These are phyloP conservation scores for Pseudocercospora pini-densiflorae DNA, from an alignment of 2,329 filamentous ascomycete genomes.

Conservation along the genomic window DNA sequence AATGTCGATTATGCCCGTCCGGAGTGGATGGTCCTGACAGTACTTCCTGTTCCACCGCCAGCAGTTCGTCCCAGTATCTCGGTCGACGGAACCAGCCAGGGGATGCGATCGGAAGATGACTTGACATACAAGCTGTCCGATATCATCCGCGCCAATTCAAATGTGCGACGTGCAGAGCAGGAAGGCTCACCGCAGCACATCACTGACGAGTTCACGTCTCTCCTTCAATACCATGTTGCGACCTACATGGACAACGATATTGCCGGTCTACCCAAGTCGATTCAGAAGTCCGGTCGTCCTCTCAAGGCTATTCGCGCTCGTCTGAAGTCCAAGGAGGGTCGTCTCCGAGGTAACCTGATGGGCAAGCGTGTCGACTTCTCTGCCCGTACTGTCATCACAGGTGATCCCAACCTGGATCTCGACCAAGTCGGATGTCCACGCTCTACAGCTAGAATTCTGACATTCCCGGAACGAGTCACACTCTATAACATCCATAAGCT, in stretches of 20 bases:
- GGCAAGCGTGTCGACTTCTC: conserved; percentile 99
- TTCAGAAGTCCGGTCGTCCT: conserved; percentile 96
- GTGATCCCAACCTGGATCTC: conserved; percentile 93
- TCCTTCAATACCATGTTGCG: conserved; percentile 96
- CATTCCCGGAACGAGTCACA: conserved; percentile 96
- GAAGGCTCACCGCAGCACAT: conserved; percentile 94
- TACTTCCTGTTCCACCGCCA: conserved; percentile 91
- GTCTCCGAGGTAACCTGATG: conserved; percentile 98
- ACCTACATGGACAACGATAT: conserved; percentile 99
- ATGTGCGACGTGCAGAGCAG: conserved; percentile 86
- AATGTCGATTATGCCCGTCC: conserved; percentile 94
- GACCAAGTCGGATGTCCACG: conserved; percentile 97
- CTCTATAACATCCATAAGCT: conserved; percentile 97
- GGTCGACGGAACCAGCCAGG: conserved; percentile 90
- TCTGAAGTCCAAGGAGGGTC: conserved; percentile 98
- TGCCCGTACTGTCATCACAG: conserved; percentile 98
- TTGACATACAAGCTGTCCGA: conserved; percentile 99
- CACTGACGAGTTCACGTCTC: conserved; percentile 83
- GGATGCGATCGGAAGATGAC: conserved; percentile 96
- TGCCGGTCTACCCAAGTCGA: conserved; percentile 87
- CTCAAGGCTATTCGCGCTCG: conserved; percentile 96
- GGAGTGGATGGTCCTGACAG: conserved; percentile 97
- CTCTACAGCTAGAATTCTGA: conserved; percentile 89
- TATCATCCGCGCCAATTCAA: conserved; percentile 96
- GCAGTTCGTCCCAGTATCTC: conserved; percentile 97